These are phyloP conservation scores for Suillus tomentosus DNA, from an alignment of 768 basidiomycete species.

Conservation along the genomic window DNA sequence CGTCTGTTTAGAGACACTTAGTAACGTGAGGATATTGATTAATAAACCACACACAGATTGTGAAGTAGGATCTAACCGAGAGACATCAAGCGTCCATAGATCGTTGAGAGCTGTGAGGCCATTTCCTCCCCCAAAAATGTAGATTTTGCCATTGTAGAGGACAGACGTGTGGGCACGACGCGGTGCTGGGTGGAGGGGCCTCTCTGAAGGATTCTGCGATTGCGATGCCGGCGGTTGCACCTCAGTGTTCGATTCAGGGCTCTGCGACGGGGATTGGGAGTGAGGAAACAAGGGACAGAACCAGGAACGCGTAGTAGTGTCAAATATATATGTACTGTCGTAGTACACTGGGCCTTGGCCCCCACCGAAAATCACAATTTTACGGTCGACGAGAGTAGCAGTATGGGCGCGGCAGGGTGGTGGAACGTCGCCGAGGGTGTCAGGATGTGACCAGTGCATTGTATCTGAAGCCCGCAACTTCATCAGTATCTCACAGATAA, in stretches of 20 bases:
- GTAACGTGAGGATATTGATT: background rate
- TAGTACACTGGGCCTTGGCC: slow-evolving; percentile 84
- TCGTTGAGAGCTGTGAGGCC: slow-evolving; percentile 90
- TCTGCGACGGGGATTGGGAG: slow-evolving; percentile 7
- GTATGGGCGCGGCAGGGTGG: slow-evolving; percentile 88
- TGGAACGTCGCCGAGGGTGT: slow-evolving; percentile 74
- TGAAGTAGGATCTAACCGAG: slow-evolving; percentile 35
- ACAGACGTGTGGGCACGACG: slow-evolving; percentile 90
- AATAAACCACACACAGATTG: slow-evolving; percentile 5
- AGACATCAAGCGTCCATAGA: slow-evolving; percentile 83
- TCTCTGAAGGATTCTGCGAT: slow-evolving; percentile 14
- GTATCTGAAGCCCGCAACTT: slow-evolving; percentile 53
- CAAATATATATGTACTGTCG: slow-evolving; percentile 79
- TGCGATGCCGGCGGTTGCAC: background rate
- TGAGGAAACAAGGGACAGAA: slow-evolving; percentile 43
- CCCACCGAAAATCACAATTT: slow-evolving; percentile 84
- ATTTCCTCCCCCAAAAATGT: slow-evolving; percentile 94
- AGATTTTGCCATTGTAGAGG: slow-evolving; percentile 67
- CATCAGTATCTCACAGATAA: background rate
- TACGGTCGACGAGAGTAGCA: slow-evolving; percentile 78
- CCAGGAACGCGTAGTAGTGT: slow-evolving; percentile 76
- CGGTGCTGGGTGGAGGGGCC: slow-evolving; percentile 48
- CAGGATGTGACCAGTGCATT: slow-evolving; percentile 85
- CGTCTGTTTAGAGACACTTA: background rate
- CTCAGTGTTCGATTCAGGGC: background rate